A percentile compares a stretch with the other conserved stretches of the same genome.
Evolutionary conservation across 2,329 filamentous ascomycete species (phyloP).

Genomic region (Shiraia bambusicola): DNA sequence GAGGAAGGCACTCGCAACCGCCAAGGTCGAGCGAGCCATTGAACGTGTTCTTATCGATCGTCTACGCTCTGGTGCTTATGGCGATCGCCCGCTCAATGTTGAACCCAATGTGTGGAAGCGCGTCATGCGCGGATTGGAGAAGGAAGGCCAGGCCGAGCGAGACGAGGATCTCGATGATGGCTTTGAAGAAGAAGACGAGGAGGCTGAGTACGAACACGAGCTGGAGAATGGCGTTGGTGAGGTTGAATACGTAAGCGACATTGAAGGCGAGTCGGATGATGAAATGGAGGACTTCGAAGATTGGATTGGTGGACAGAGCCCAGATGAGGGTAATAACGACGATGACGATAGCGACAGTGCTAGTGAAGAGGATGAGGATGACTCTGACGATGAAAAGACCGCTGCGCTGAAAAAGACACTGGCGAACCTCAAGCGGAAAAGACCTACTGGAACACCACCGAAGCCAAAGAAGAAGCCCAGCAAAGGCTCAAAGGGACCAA

Average conservation of each 20-base stretch:
- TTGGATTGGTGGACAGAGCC: slow-evolving; percentile 77
- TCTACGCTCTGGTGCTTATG: slow-evolving; percentile 88
- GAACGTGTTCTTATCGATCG: slow-evolving; percentile 93
- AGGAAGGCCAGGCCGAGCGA: slow-evolving; percentile 75
- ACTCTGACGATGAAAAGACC: slow-evolving; percentile 56
- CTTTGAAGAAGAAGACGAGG: slow-evolving; percentile 74
- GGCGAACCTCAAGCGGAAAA: slow-evolving; percentile 59
- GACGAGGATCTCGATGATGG: slow-evolving; percentile 90
- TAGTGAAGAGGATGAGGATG: slow-evolving; percentile 54
- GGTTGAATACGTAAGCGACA: slow-evolving; percentile 90
- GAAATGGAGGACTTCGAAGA: slow-evolving; percentile 76
- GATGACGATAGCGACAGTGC: slow-evolving; percentile 60
- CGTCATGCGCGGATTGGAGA: slow-evolving; percentile 87
- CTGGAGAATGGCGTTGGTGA: slow-evolving; percentile 67
- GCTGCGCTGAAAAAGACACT: slow-evolving; percentile 59
- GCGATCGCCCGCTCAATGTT: slow-evolving; percentile 90
- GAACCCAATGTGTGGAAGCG: slow-evolving; percentile 97
- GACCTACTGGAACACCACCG: slow-evolving; percentile 50
- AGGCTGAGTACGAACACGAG: slow-evolving; percentile 67
- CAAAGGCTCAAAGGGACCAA: slow-evolving; percentile 53
- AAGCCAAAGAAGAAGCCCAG: slow-evolving; percentile 60
- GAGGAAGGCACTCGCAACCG: slow-evolving; percentile 57
- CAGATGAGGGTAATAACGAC: slow-evolving; percentile 55
- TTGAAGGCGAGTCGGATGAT: slow-evolving; percentile 73
- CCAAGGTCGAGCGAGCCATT: slow-evolving; percentile 93